These are phyloP conservation scores for Lepraria neglecta DNA, from an alignment of 495 filamentous ascomycete species.

Conservation along the genomic window DNA sequence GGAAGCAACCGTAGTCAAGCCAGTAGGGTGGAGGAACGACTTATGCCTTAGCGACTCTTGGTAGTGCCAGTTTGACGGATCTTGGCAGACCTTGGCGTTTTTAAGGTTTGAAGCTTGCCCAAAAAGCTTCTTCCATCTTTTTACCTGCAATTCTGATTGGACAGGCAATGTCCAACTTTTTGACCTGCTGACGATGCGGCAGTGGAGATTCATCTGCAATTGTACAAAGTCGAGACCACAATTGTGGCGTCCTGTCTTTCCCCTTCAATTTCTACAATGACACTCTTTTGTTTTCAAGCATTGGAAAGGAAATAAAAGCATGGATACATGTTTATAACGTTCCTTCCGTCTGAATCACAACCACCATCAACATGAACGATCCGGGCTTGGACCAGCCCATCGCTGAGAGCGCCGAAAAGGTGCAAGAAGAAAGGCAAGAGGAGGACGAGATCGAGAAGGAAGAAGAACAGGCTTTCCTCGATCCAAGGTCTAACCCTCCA, in stretches of 20 bases:
- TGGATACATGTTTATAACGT: background rate
- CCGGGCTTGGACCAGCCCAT: constrained; percentile 51
- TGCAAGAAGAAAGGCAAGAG: constrained; percentile 39
- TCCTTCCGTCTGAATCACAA: background rate
- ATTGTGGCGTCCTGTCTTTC: background rate
- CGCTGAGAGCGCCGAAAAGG: constrained; percentile 39
- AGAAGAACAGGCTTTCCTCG: constrained; percentile 42
- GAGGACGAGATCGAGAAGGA: constrained; percentile 27
- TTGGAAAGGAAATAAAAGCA: background rate
- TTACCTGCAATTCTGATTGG: background rate
- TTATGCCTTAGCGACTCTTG: too few relatives aligned
- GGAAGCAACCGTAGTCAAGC: background rate
- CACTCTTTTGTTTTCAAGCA: background rate
- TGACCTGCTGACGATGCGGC: background rate
- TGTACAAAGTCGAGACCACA: background rate
- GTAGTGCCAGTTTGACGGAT: background rate
- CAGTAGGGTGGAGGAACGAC: too few relatives aligned
- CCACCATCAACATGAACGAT: constrained; percentile 53
- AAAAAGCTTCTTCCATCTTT: background rate
- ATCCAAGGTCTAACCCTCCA: constrained; percentile 44
- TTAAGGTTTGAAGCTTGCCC: constrained; percentile 4
- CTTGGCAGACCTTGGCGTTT: background rate
- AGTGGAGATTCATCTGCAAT: constrained; percentile 1
- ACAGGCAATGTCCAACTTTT: background rate
- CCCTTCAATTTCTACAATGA: too few relatives aligned